Evolutionary conservation across 2,329 filamentous ascomycete genomes (phyloP), one percentile per base, ranked within the genome.

Genomic region (Tolypocladium nubicola): DNA sequence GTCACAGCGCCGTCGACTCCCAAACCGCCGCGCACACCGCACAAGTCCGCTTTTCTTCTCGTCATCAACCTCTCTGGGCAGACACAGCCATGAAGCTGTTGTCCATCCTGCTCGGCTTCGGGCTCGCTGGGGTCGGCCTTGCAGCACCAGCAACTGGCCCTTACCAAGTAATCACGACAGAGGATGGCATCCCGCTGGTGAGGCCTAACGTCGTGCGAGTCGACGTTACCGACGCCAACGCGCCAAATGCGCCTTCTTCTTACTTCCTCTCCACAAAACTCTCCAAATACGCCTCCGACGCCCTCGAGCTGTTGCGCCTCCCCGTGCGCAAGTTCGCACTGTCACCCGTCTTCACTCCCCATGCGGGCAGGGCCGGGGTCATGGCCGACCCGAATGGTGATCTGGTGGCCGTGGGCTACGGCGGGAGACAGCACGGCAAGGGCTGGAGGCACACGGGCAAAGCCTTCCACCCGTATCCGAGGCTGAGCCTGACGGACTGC

Each of bases 381-480:
- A 59, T 62, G 41, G 45, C 58, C 14, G 61, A 65, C 23, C 30
- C 54, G 50, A 60, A 63, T n/a, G 61, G 59, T 43, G 59, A 64
- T 1, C 6, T 64, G 26, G 49, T 64, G 53, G 39, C 59, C 3
- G 16, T 57, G 3, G 33, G 57, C 5, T 57, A 57, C 35, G 58
- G 52, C 35, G 35, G 40, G 10, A 56, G 8, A 10, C 37, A 52
- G 10, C 26, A 40, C 7, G 40, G 33, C 43, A 35, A 50, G 19
- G 37, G 30, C 13, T 40, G 54, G 33, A 55, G 47, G 19, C 57
- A 33, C 8, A 23, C 23, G 5, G n/a, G 39, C n/a, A 53, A 45
- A 14, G 38, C 38, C 14, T 56, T 58, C 23, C 39, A 39, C 40
- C 52, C 53, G 2, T 57, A 58, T 14, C 57, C 60, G 2, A 45